phyloP scores from a whole-genome alignment of 352 stramenopile genomes.

The Phytophthora citricola region DNA sequence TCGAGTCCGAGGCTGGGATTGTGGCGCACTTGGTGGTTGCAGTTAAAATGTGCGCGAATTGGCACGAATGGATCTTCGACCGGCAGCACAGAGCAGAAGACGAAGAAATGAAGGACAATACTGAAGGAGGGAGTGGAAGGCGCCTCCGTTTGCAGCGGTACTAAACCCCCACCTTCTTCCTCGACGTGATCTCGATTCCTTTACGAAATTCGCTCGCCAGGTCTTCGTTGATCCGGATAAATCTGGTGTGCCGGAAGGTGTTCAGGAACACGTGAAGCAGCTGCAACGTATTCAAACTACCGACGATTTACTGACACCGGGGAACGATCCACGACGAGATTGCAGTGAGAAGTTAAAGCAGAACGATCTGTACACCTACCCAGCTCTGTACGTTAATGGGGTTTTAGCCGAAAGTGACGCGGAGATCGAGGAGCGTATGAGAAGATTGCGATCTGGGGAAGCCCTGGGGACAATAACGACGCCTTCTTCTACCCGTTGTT shows the following conservation, averaged over 20 bases:
- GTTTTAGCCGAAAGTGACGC: slow-evolving; percentile 54
- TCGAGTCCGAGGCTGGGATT: slow-evolving; percentile 63
- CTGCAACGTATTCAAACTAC: slow-evolving; percentile 37
- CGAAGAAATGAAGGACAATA: slow-evolving; percentile 29
- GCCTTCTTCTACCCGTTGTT: slow-evolving; percentile 64
- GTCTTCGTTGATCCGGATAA: slow-evolving; percentile 48
- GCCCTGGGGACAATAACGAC: slow-evolving; percentile 19
- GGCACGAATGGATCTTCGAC: slow-evolving; percentile 85
- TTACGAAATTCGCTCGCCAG: slow-evolving; percentile 60
- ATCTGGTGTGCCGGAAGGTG: slow-evolving; percentile 42
- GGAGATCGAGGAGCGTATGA: slow-evolving; percentile 62
- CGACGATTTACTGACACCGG: slow-evolving; percentile 10
- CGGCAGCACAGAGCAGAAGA: slow-evolving; percentile 22
- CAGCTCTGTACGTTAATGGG: slow-evolving; percentile 58
- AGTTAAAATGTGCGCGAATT: slow-evolving; percentile 77
- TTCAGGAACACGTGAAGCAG: slow-evolving; percentile 55
- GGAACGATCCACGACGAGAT: slow-evolving; percentile 23
- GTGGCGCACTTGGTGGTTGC: slow-evolving; percentile 69
- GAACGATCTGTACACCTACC: slow-evolving; percentile 55
- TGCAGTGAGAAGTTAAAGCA: slow-evolving; percentile 23
- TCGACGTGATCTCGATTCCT: slow-evolving; percentile 56
- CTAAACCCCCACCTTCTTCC: slow-evolving; percentile 32
- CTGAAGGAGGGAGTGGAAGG: slow-evolving; percentile 5
- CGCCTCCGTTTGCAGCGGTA: slow-evolving; percentile 21
- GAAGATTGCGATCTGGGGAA: slow-evolving; percentile 28